phyloP scores from a whole-genome alignment of 2,329 filamentous ascomycete genomes.

The Boeremia lycopersici region DNA sequence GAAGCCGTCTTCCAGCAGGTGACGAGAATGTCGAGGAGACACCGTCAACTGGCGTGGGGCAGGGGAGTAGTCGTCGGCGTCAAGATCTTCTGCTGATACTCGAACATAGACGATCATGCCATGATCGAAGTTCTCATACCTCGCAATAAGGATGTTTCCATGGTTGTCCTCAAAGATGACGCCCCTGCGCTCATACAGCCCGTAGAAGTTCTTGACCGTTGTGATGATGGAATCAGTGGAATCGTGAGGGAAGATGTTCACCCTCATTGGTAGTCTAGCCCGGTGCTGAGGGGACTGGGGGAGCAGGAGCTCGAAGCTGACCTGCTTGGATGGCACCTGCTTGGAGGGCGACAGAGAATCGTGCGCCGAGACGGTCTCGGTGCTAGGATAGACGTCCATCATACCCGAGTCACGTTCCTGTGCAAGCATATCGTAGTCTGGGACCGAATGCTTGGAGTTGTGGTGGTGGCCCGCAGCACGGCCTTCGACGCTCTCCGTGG shows the following conservation, averaged over 20 bases:
- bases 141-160: constrained; percentile 89
- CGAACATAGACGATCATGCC: constrained; percentile 94
- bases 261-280: constrained; percentile 80
- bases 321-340: constrained; percentile 64
- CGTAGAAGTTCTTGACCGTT: constrained; percentile 99
- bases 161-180: constrained; percentile 94
- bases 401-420: constrained; percentile 39
- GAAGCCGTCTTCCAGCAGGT: constrained; percentile 67
- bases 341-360: constrained; percentile 47
- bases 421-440: constrained; percentile 36
- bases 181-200: constrained; percentile 82
- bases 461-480: constrained; percentile 38
- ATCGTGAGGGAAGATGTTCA: constrained; percentile 93
- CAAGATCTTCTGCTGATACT: constrained; percentile 68
- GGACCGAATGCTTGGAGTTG: constrained; percentile 28
- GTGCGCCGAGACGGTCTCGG: constrained; percentile 39
- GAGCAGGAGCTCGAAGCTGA: constrained; percentile 79
- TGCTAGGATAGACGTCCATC: constrained; percentile 46
- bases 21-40: constrained; percentile 59
- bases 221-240: constrained; percentile 97
- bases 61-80: constrained; percentile 54
- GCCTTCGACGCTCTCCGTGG: constrained; percentile 32
- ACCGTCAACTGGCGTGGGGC: constrained; percentile 54
- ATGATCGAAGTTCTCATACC: constrained; percentile 93
- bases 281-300: constrained; percentile 70